Evolutionary conservation across 2,329 filamentous ascomycete species (phyloP), one percentile per base, ranked within the genome.

Genomic region (Sporothrix brunneoviolacea): DNA sequence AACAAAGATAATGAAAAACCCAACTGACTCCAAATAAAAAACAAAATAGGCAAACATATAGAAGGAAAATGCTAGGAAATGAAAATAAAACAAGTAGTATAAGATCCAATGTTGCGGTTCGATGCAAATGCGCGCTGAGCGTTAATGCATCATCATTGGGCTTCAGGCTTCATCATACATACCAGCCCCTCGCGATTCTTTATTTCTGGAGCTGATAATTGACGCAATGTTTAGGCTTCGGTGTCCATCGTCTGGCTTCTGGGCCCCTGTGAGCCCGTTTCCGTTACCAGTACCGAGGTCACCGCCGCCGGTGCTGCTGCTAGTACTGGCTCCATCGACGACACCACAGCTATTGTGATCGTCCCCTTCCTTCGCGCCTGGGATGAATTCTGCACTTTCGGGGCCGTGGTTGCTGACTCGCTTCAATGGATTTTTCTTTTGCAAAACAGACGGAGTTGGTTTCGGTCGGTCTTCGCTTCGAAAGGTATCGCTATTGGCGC

Each of bases 401-500:
- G 43, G 15, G 15, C 41, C 43, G 35, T 41, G 16, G 16, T 18
- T 18, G 10, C 33, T 39, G 28, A 15, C 18, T 12, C 38, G 41
- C 36, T 30, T 38, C 13, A 27, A 10, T 6, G 48, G 40, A 3
- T 16, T 51, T 33, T 52, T 56, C 51, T 54, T 56, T 39, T 56
- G 54, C 15, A 56, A 28, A 8, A 54, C 52, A 0, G 52, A 22
- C 30, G 55, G 44, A 2, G 52, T 15, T 4, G 51, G 38, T 27
- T 48, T 54, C 8, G 33, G 18, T 8, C 16, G 41, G 1, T 47
- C 41, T 5, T 37, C n/a, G n/a, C n/a, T 37, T 9, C 8, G 13
- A 15, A 19, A 28, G 22, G 19, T n/a, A 33, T 70, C 69, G 57
- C 64, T 70, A 52, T 58, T 68, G 22, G 61, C 64, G 22, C 69